Percentiles rank a stretch among this genome's conserved stretches.
Evolutionary conservation across 225 moss, liverwort and hornwort species (phyloP).

Genomic region (Ulota crispa): DNA sequence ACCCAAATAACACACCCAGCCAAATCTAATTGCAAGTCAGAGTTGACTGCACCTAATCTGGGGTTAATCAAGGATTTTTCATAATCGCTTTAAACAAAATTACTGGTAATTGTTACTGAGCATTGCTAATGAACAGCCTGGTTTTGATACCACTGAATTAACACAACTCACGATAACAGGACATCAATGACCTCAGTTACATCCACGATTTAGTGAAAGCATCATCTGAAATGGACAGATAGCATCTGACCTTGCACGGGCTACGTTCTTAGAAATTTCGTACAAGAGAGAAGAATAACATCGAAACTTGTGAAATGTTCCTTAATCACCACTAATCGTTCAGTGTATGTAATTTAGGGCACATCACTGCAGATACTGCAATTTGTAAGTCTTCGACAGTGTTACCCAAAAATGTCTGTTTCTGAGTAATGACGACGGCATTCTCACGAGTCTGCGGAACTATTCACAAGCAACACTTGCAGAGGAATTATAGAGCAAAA

Average conservation of each 20-base stretch:
- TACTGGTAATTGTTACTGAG: background rate
- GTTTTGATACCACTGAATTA: too few relatives aligned
- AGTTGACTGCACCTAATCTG: conserved; percentile 1
- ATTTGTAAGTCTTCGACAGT: background rate
- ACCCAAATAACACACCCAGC: conserved; percentile 29
- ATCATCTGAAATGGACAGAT: background rate
- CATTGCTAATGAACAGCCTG: too few relatives aligned
- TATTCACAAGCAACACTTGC: conserved; percentile 1
- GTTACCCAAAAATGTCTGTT: background rate
- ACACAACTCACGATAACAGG: background rate
- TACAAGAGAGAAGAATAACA: background rate
- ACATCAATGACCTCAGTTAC: background rate
- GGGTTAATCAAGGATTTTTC: background rate
- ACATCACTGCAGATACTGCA: background rate
- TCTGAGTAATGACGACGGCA: background rate
- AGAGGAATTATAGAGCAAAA: background rate
- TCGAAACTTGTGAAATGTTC: background rate
- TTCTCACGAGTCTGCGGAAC: background rate
- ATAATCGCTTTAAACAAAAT: background rate
- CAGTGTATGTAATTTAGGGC: background rate
- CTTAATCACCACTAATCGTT: background rate
- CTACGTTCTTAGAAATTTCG: background rate
- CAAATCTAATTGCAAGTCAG: conserved; percentile 29
- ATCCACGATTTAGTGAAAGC: background rate
- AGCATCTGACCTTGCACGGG: background rate